Evolutionary conservation across 2,329 filamentous ascomycete species (phyloP).

Genomic region (Paraphoma sp.): DNA sequence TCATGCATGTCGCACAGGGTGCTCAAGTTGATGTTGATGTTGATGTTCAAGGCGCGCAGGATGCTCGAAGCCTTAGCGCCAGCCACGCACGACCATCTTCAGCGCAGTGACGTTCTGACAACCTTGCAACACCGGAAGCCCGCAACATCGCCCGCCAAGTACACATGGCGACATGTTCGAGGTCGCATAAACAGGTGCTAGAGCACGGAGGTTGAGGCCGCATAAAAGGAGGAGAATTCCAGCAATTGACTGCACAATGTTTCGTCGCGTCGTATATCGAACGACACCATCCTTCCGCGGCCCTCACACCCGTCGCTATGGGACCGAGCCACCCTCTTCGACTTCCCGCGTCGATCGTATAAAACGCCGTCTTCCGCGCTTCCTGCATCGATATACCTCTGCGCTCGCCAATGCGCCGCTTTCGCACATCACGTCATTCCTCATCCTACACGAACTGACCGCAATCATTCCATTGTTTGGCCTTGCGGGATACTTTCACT

Average conservation of each 20-base stretch:
- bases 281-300: not conserved
- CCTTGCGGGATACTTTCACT: slow-evolving; percentile 57
- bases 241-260: slow-evolving; percentile 10
- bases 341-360: slow-evolving; percentile 42
- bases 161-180: not conserved
- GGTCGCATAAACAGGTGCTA: not conserved
- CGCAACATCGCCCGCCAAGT: not conserved
- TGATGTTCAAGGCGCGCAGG: slow-evolving; percentile 18
- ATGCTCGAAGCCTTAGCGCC: slow-evolving; percentile 3
- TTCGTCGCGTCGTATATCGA: slow-evolving; percentile 10
- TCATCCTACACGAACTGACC: slow-evolving; percentile 90
- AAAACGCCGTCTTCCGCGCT: slow-evolving; percentile 60
- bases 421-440: slow-evolving; percentile 83
- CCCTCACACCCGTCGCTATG: slow-evolving; percentile 23
- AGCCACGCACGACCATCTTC: slow-evolving; percentile 4
- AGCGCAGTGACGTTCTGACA: slow-evolving; percentile 12
- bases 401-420: slow-evolving; percentile 78
- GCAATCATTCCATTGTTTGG: slow-evolving; percentile 70
- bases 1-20: slow-evolving; percentile 1
- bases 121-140: slow-evolving; percentile 7
- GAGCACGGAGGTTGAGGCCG: slow-evolving; percentile 3
- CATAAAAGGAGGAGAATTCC: slow-evolving; percentile 5
- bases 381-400: slow-evolving; percentile 72
- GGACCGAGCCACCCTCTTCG: slow-evolving; percentile 21
- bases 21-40: not conserved